A percentile compares a stretch with the other conserved stretches of the same genome.
phyloP scores from a whole-genome alignment of 164 flowering plant species.

The Dillenia turbinata region DNA sequence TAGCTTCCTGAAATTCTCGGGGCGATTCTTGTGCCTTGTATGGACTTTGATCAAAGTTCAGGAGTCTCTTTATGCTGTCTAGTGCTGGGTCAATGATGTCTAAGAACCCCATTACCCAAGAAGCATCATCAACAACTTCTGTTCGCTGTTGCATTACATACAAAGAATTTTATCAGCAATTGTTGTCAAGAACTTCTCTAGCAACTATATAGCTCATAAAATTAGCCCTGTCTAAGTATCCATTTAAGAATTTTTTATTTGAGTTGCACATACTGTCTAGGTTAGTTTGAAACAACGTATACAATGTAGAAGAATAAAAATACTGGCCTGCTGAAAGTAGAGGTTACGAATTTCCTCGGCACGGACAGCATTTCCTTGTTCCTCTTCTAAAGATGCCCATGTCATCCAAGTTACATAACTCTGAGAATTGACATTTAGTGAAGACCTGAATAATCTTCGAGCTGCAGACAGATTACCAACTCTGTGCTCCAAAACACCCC shows the following conservation, averaged over 20 bases:
- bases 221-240: no score
- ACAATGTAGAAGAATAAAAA: neutral
- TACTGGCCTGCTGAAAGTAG: slow-evolving; percentile 82
- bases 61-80: slow-evolving; percentile 68
- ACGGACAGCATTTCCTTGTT: slow-evolving; percentile 79
- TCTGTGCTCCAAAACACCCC: slow-evolving; percentile 96
- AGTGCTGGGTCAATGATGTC: slow-evolving; percentile 88
- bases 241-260: no score
- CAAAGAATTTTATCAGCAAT: neutral
- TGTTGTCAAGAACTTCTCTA: neutral
- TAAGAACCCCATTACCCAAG: slow-evolving; percentile 85
- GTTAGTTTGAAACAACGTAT: no score
- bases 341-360: slow-evolving; percentile 93
- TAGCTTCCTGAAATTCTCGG: slow-evolving; percentile 13
- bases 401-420: slow-evolving; percentile 98
- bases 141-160: slow-evolving; percentile 55
- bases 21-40: slow-evolving; percentile 15
- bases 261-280: no score
- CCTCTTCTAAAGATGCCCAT: slow-evolving; percentile 90
- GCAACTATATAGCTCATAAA: no score
- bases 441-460: slow-evolving; percentile 80
- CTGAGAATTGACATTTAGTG: slow-evolving; percentile 81
- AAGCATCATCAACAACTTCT: slow-evolving; percentile 91
- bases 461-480: slow-evolving; percentile 81
- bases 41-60: slow-evolving; percentile 49